Percentiles rank a stretch among this genome's conserved stretches.
phyloP scores from a whole-genome alignment of 257 asterid genomes.

The Cordia subcordata region DNA sequence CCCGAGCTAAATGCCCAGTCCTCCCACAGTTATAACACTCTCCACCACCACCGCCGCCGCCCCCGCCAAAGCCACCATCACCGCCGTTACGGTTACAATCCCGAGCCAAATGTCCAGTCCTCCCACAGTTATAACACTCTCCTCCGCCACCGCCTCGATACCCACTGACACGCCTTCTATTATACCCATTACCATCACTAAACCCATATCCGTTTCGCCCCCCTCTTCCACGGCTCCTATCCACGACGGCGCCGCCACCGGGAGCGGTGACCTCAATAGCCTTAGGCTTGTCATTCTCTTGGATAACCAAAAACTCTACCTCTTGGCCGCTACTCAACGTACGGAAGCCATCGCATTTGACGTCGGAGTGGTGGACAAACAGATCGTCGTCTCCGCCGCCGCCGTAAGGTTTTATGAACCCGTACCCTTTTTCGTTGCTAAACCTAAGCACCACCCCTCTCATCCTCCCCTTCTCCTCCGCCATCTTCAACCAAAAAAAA shows the following conservation, averaged over 20 bases:
- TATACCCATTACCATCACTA: conserved; percentile 20
- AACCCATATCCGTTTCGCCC: conserved; percentile 35
- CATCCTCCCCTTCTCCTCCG: conserved; percentile 1
- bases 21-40: conserved; percentile 37
- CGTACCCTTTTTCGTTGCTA: conserved; percentile 67
- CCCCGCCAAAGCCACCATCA: conserved; percentile 10
- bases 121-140: conserved; percentile 39
- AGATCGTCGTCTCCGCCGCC: conserved; percentile 49
- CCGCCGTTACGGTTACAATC: conserved; percentile 27
- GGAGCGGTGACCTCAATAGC: conserved; percentile 50
- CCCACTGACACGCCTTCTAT: conserved; percentile 26
- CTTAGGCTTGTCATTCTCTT: neutral
- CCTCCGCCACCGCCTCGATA: conserved; percentile 28
- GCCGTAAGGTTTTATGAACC: conserved; percentile 76
- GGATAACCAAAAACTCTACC: conserved; percentile 37
- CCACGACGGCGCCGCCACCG: conserved; percentile 22
- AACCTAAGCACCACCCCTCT: conserved; percentile 20
- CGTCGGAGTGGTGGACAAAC: conserved; percentile 74
- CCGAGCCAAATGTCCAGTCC: conserved; percentile 43
- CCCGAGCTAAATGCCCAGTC: conserved; percentile 38
- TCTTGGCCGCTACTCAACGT: neutral
- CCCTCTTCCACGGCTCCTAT: conserved; percentile 20
- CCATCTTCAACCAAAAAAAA: neutral
- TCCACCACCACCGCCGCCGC: conserved; percentile 17
- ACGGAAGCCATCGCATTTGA: neutral